Evolutionary conservation across 495 filamentous ascomycete genomes (phyloP), one percentile per base, ranked within the genome.

Genomic region (Schizothecium vesticola): DNA sequence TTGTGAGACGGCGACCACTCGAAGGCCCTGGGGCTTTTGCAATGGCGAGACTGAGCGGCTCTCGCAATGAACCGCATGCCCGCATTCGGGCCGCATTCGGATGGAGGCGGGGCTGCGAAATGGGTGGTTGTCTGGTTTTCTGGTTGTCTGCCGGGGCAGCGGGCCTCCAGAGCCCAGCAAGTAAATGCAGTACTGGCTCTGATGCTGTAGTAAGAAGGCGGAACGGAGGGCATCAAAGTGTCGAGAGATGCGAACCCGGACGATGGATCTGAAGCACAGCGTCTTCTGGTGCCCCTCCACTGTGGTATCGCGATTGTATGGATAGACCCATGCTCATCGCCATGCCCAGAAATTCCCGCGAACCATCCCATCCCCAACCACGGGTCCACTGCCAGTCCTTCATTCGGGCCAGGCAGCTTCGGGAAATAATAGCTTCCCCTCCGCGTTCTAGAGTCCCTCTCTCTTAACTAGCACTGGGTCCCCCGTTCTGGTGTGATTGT

Each of bases 341-440:
- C 61, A 43, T 63, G 61, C 28, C 61, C 12, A 24, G 62, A 64
- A 65, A 57, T 65, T 65, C 63, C 63, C 43, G 63, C 63, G 31
- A 64, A 55, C 63, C n/a, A 64, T 51, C 43, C 43, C 43, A 51
- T 51, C 33, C 36, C 26, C 64, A 16, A 65, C 63, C 28, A 29
- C 12, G 33, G 56, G 56, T 61, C 64, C 64, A 66, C 64, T 66
- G 64, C 29, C 57, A 51, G 22, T 66, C 64, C 64, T 66, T 61
- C 64, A 66, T 31, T 66, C 25, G 21, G n/a, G 43, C 63, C 55
- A 58, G 26, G 31, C 63, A 24, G 51, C 63, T 36, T 23, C 19
- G 23, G 55, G 26, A 65, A 58, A 57, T 43, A n/a, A 55, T 23
- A 21, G 23, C 63, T 65, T 56, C 22, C 23, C 23, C 63, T 51